These are phyloP conservation scores for Neurospora intermedia DNA, from an alignment of 495 filamentous ascomycete genomes.

Conservation along the genomic window DNA sequence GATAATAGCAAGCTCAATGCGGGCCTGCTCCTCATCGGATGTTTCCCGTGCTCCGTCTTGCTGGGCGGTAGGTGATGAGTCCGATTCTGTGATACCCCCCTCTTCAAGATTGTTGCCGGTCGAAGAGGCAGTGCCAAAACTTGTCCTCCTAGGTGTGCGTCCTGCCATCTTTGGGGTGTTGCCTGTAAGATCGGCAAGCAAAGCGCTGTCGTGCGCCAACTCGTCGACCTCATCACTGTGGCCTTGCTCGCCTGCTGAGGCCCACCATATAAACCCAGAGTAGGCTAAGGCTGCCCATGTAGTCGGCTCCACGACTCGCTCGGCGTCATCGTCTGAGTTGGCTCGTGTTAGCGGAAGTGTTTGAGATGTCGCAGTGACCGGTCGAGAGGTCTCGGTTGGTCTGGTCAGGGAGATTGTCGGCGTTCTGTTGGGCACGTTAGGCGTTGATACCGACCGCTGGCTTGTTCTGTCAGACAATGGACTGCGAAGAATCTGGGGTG, in stretches of 20 bases:
- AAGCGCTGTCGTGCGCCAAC: constrained; percentile 32
- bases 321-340: constrained; percentile 28
- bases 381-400: constrained; percentile 14
- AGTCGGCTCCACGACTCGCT: constrained; percentile 57
- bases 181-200: constrained; percentile 32
- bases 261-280: constrained; percentile 95
- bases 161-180: not conserved
- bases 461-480: not conserved
- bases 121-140: constrained; percentile 10
- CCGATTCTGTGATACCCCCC: constrained; percentile 19
- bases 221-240: constrained; percentile 41
- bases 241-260: constrained; percentile 79
- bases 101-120: not conserved
- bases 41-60: constrained; percentile 7
- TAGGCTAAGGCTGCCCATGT: constrained; percentile 91
- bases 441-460: not conserved
- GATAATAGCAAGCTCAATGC: constrained; percentile 63
- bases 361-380: constrained; percentile 9
- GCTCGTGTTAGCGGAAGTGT: constrained; percentile 4
- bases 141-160: constrained; percentile 18
- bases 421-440: constrained; percentile 3
- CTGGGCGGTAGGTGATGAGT: constrained; percentile 26
- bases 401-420: constrained; percentile 16
- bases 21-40: constrained; percentile 22
- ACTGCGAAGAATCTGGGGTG: constrained; percentile 15